Conservation (phyloP, 768 basidiomycete species). For the Epithele typhae region DNA sequence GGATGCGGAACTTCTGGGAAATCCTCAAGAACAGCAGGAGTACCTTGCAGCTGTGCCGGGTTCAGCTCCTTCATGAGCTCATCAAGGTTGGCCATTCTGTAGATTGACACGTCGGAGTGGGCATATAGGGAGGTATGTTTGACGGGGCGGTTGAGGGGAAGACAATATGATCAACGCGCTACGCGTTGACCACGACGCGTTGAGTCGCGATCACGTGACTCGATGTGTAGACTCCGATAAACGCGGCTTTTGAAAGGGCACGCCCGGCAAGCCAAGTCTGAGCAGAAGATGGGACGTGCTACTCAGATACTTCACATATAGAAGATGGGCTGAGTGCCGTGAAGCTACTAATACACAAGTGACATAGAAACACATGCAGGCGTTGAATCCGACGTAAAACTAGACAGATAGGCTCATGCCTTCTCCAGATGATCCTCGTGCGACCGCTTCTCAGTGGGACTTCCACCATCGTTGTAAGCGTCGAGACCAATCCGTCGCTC, state of each 20-base stretch:
- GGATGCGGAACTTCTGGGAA: not conserved
- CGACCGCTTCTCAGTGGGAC: too few species aligned
- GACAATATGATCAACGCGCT: too few species aligned
- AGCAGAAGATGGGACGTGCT: too few species aligned
- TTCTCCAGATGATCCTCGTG: slow-evolving; percentile 10
- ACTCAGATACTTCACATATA: too few species aligned
- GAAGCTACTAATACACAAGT: too few species aligned
- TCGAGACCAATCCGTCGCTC: slow-evolving; percentile 61
- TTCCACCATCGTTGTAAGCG: slow-evolving; percentile 24
- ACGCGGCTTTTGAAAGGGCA: too few species aligned
- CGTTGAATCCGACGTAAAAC: not conserved
- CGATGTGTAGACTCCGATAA: not conserved
- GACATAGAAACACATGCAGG: too few species aligned
- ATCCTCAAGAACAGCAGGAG: not conserved
- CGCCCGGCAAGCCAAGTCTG: too few species aligned
- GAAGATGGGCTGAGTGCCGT: too few species aligned
- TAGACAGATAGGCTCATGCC: not conserved
- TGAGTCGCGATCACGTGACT: slow-evolving; percentile 10
- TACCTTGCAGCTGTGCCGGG: slow-evolving; percentile 36
- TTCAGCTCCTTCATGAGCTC: slow-evolving; percentile 14
- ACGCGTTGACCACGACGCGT: too few species aligned
- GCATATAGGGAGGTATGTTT: not conserved
- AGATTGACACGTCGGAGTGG: not conserved
- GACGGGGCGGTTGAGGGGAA: too few species aligned
- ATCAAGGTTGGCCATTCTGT: not conserved